Evolutionary conservation across 176 grass and related monocot genomes (phyloP).

Genomic region (Miscanthus lutarioriparius): DNA sequence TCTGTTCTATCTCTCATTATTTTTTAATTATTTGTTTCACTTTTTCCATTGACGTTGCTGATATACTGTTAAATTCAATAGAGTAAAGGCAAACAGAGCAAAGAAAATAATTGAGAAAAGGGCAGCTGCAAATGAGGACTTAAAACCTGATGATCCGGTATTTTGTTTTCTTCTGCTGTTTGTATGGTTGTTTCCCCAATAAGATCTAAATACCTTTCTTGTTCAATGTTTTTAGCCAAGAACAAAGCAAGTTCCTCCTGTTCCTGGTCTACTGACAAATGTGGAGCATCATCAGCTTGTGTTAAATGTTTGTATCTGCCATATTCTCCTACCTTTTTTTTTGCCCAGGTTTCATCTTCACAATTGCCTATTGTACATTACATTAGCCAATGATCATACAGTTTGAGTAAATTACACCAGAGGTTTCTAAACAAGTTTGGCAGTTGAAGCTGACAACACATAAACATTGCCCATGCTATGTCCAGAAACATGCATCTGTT

Average conservation of each 20-base stretch:
- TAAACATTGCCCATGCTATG: not conserved
- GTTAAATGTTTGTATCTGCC: conserved; percentile 61
- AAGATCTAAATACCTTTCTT: not conserved
- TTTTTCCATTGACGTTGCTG: not conserved
- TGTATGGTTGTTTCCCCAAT: conserved; percentile 20
- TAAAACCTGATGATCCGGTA: conserved; percentile 52
- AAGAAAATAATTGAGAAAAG: conserved; percentile 77
- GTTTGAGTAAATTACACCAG: not conserved
- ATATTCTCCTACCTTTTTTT: not conserved
- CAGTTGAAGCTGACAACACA: not conserved
- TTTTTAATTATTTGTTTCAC: not conserved
- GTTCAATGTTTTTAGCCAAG: conserved; percentile 43
- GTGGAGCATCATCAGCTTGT: conserved; percentile 67
- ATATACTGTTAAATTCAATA: conserved; percentile 26
- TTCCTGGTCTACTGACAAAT: conserved; percentile 64
- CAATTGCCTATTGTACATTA: not conserved
- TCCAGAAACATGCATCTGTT: not conserved
- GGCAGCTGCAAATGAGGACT: conserved; percentile 61
- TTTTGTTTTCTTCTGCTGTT: conserved; percentile 28
- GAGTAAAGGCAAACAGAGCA: conserved; percentile 79
- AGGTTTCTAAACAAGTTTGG: not conserved
- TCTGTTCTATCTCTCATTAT: not conserved
- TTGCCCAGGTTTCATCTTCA: conserved; percentile 4
- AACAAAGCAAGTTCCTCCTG: conserved; percentile 78
- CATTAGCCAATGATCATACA: not conserved